Evolutionary conservation across 805 yeast species (phyloP), one percentile per base, ranked within the genome.

Genomic region (Nakazawaea wyomingensis): DNA sequence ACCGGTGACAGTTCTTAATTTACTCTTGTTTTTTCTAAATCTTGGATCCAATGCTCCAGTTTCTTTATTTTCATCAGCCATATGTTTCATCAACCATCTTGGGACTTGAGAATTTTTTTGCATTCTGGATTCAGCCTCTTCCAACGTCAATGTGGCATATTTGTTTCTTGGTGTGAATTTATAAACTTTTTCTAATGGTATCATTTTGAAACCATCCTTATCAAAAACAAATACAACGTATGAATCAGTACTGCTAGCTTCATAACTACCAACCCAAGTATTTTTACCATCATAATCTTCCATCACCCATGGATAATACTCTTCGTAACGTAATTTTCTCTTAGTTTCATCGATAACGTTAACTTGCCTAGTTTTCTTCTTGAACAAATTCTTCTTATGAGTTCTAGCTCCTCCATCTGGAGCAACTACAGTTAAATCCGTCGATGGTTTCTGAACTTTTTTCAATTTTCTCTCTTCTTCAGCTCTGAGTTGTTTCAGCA

Each of bases 61-160:
- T 56, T 76, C 75, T 19, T 74, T 76, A 48, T 74, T 80, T 44
- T 77, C 75, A 46, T 78, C 78, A 41, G 79, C 84, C 76, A 89
- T 73, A 57, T 87, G 93, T 57, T 80, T 84, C 98, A 91, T 93
- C 49, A 91, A 70, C 98, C 98, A 93, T 63, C 98, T 78, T 33
- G 96, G 95, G 14, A 86, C 85, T 34, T 71, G 66, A 3, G 78
- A 69, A 50, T 79, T 81, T 60, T 84, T 83, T 50, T 82, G 89
- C 96, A 93, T 86, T 56, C 88, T 78, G 28, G 86, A 89, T 66
- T 93, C 99, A 0, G 98, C 98, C 65, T 93, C 98, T 54, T 93
- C 99, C 44, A 89, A 71, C 0, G 98, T 86, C 60, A 93, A 75
- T 0, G 98, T 91, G 2, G 96, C 93, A 59, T 88, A 91, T 60